Evolutionary conservation across 2,329 filamentous ascomycete genomes (phyloP).

Genomic region (Fusarium zealandicum): DNA sequence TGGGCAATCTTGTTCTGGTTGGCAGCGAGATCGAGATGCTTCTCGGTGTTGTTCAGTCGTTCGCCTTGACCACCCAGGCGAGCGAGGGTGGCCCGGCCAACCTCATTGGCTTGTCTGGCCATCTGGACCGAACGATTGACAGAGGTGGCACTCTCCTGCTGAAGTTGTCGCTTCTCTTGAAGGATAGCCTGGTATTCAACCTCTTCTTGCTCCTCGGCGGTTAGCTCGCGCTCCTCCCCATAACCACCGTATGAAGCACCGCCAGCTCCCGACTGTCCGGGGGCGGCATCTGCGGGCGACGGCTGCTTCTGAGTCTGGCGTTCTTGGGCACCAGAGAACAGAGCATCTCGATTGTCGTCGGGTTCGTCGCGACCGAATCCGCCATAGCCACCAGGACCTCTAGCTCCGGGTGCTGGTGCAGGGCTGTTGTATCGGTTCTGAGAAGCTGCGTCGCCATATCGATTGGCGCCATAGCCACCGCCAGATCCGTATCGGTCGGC

Average conservation of each 20-base stretch:
- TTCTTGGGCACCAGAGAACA: conserved; percentile 66
- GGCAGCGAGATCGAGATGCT: conserved; percentile 80
- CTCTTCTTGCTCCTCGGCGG: conserved; percentile 79
- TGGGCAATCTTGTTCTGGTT: conserved; percentile 79
- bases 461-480: conserved; percentile 60
- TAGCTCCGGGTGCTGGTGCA: conserved; percentile 44
- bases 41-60: conserved; percentile 80
- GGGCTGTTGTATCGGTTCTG: conserved; percentile 63
- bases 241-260: conserved; percentile 58
- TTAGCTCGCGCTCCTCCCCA: conserved; percentile 77
- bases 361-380: conserved; percentile 60
- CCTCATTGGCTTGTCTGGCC: conserved; percentile 54
- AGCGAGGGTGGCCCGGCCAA: conserved; percentile 75
- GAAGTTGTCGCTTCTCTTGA: conserved; percentile 67
- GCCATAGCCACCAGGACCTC: conserved; percentile 67
- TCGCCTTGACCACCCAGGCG: conserved; percentile 81
- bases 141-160: conserved; percentile 70
- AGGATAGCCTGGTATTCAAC: conserved; percentile 71
- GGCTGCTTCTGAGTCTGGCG: conserved; percentile 54
- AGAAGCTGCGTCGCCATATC: conserved; percentile 58
- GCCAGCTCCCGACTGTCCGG: conserved; percentile 38
- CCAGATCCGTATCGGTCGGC: conserved; percentile 59
- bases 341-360: conserved; percentile 65
- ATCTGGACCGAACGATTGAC: conserved; percentile 51
- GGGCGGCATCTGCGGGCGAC: conserved; percentile 29